Evolutionary conservation across 768 basidiomycete species (phyloP), one percentile per base, ranked within the genome.

Genomic region (Megacollybia marginata): DNA sequence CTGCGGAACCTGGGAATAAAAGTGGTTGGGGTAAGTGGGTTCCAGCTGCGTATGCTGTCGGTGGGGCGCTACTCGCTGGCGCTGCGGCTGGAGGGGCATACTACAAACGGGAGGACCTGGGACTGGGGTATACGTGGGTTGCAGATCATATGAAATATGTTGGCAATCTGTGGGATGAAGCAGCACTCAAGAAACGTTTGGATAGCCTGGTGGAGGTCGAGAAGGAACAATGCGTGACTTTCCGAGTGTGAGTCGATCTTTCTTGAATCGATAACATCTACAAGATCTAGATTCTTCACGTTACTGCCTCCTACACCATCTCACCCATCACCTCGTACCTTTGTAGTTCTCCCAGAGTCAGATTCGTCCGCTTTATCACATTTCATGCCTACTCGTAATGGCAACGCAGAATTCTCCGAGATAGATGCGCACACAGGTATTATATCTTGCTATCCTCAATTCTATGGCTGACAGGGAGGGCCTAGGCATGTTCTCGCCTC

Each of bases 101-200:
- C 59, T 85, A 85, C 67, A 81, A 83, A 51, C 78, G 86, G 47
- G 82, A 88, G 11, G 88, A 91, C 23, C 66, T 96, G 31, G 75
- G 76, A 6, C 72, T 72, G 40, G 80, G 87, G 2, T 85, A 85
- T 56, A 68, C 72, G 10, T 92, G 84, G 83, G 83, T 83, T 2
- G 82, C 76, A 31, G 92, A 94, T 56, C 93, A 97, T 63, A 79
- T 96, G 81, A 87, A 85, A 59, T 97, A 86, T 63, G 83, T 94
- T 9, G 80, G 87, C 40, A 88, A 74, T 55, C 66, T 96, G 31
- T 95, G 92, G 93, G 83, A 94, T 56, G 80, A 83, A 55, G 71
- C 73, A 18, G 71, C 68, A 9, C 69, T 93, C 65, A 71, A 72
- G 35, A 66, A 61, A 50, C 75, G 93, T 18, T 57, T 95, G 47